Evolutionary conservation across 352 stramenopile genomes (phyloP).

Genomic region (Phytopythium sindhum): DNA sequence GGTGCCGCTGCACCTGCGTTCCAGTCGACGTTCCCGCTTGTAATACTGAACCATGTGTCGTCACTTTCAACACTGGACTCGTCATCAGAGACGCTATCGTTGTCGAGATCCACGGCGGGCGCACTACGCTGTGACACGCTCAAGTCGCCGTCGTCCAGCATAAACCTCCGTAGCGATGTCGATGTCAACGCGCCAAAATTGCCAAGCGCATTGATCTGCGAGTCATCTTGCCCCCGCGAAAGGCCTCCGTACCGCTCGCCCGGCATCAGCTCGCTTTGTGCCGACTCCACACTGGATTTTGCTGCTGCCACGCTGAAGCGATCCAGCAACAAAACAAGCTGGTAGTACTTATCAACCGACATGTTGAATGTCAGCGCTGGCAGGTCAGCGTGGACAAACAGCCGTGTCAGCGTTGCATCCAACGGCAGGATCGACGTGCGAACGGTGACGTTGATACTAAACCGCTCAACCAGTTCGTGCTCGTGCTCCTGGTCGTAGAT

Average conservation of each 20-base stretch:
- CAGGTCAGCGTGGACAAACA: conserved; percentile 83
- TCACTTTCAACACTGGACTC: conserved; percentile 80
- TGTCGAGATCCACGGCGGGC: background rate
- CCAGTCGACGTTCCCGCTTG: conserved; percentile 57
- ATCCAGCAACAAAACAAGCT: conserved; percentile 53
- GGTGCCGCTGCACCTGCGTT: conserved; percentile 5
- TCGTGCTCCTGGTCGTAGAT: conserved; percentile 52
- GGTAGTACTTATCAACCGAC: conserved; percentile 82
- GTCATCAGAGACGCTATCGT: conserved; percentile 38
- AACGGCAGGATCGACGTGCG: conserved; percentile 82
- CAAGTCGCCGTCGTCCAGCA: conserved; percentile 33
- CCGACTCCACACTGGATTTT: background rate
- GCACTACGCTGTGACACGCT: conserved; percentile 12
- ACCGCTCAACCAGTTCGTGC: conserved; percentile 78
- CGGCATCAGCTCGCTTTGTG: background rate
- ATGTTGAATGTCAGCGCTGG: conserved; percentile 83
- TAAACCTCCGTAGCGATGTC: conserved; percentile 20
- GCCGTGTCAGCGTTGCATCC: conserved; percentile 75
- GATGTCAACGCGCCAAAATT: conserved; percentile 2
- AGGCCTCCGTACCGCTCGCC: background rate
- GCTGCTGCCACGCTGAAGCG: conserved; percentile 48
- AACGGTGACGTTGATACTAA: conserved; percentile 86
- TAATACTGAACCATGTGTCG: conserved; percentile 89
- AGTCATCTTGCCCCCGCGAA: background rate
- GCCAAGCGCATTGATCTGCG: background rate